These are phyloP conservation scores for Komagataella kurtzmanii DNA, from an alignment of 805 yeast species.

Conservation along the genomic window DNA sequence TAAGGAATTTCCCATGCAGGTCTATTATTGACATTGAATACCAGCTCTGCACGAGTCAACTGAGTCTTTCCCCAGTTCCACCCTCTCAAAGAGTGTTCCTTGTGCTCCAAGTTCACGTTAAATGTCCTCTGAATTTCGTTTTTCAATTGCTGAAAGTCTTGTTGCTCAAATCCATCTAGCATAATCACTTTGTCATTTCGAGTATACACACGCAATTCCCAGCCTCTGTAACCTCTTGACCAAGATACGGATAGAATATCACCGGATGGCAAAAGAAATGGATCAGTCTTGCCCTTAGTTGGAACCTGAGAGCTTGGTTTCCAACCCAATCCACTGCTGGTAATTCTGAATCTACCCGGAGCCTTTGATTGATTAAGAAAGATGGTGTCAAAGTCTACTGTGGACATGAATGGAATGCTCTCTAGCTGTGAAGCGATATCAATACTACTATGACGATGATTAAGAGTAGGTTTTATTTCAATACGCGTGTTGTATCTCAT, in stretches of 20 bases:
- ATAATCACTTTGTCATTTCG: constrained; percentile 75
- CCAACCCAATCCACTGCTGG: constrained; percentile 98
- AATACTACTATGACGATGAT: background rate
- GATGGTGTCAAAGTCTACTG: constrained; percentile 77
- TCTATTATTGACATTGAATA: constrained; percentile 73
- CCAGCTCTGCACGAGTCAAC: constrained; percentile 82
- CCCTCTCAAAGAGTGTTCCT: constrained; percentile 89
- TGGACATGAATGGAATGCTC: constrained; percentile 13
- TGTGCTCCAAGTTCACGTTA: constrained; percentile 57
- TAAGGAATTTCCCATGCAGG: constrained; percentile 92
- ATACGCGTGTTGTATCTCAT: background rate
- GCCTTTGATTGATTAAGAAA: constrained; percentile 76
- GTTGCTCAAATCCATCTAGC: constrained; percentile 85
- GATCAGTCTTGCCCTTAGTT: constrained; percentile 35
- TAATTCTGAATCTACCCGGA: constrained; percentile 85
- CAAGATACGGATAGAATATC: constrained; percentile 72
- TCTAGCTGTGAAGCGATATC: background rate
- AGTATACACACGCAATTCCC: constrained; percentile 80
- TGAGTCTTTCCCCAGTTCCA: constrained; percentile 99
- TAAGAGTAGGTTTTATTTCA: background rate
- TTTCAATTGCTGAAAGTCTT: constrained; percentile 70
- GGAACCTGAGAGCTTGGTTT: constrained; percentile 39
- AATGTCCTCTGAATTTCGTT: constrained; percentile 74
- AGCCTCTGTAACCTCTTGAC: constrained; percentile 92
- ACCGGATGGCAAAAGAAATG: constrained; percentile 81